These are phyloP conservation scores for Cladorrhinum sp. DNA, from an alignment of 2,329 filamentous ascomycete species.

Conservation along the genomic window DNA sequence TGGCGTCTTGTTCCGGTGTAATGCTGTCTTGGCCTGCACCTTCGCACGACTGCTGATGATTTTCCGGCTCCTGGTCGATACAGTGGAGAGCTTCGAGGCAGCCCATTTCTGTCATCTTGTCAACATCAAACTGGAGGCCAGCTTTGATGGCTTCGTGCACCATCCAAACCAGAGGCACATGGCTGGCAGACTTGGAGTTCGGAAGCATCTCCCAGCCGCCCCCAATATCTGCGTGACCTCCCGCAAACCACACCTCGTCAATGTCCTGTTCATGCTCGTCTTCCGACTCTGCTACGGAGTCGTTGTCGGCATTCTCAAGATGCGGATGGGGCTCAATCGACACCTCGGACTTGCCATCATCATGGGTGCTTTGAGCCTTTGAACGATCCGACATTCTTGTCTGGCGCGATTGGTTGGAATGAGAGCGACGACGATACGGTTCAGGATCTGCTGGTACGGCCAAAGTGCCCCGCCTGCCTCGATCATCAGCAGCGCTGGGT, in stretches of 20 bases:
- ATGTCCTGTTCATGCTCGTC: constrained; percentile 64
- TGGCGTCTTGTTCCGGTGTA: not conserved
- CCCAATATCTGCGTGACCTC: constrained; percentile 75
- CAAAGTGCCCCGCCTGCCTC: constrained; percentile 17
- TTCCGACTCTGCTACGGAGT: constrained; percentile 41
- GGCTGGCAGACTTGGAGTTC: constrained; percentile 60
- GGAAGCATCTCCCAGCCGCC: constrained; percentile 66
- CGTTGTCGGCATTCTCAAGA: constrained; percentile 22
- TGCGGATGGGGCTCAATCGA: constrained; percentile 23
- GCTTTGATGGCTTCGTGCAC: constrained; percentile 57
- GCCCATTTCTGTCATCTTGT: constrained; percentile 64
- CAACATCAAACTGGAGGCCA: constrained; percentile 66
- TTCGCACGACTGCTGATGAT: not conserved
- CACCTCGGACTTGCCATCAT: constrained; percentile 22
- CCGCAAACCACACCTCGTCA: constrained; percentile 77
- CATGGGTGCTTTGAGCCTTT: not conserved
- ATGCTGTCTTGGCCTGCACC: not conserved
- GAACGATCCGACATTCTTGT: constrained; percentile 26
- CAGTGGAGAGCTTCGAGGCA: constrained; percentile 46
- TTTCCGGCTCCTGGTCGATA: constrained; percentile 27
- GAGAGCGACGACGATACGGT: constrained; percentile 43
- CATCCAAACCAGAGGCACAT: constrained; percentile 67
- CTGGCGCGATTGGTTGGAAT: constrained; percentile 21
- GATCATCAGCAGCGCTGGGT: not conserved
- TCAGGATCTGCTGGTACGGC: constrained; percentile 34